Conservation (phyloP, 225 moss, liverwort and hornwort genomes). For the Sphagnum contortum region DNA sequence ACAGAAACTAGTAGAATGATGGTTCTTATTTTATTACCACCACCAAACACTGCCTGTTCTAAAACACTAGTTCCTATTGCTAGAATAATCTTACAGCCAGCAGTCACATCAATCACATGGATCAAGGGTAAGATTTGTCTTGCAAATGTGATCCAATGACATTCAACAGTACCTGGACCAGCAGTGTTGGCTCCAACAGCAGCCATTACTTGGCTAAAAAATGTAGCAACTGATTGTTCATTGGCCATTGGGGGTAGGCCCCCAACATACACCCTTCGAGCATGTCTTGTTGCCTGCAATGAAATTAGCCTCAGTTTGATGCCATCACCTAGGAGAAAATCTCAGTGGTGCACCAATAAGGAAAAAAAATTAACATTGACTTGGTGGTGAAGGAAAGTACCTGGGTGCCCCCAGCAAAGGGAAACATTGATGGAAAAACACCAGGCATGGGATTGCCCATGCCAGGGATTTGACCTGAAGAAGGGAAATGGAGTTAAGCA, state of each 20-base stretch:
- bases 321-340: no score
- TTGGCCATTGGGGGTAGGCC: conserved; percentile 56
- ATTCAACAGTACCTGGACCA: conserved; percentile 64
- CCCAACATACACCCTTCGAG: conserved; percentile 49
- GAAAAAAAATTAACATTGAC: conserved; percentile 2
- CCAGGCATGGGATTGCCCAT: conserved; percentile 74
- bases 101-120: no score
- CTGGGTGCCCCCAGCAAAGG: conserved; percentile 91
- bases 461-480: conserved; percentile 78
- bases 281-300: conserved; percentile 45
- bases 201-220: conserved; percentile 99
- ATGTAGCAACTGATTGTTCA: conserved; percentile 89
- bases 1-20: no score
- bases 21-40: no score
- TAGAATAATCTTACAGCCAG: no score
- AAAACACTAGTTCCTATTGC: no score
- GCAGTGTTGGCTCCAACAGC: conserved; percentile 98
- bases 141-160: no score
- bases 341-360: neutral
- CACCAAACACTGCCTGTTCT: no score
- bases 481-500: neutral
- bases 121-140: no score
- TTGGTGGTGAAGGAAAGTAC: conserved; percentile 18
- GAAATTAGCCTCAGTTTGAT: no score
- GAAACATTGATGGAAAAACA: conserved; percentile 88